Conservation (phyloP, 192 early-diverging fungal species). For the Backusella psychrophila region DNA sequence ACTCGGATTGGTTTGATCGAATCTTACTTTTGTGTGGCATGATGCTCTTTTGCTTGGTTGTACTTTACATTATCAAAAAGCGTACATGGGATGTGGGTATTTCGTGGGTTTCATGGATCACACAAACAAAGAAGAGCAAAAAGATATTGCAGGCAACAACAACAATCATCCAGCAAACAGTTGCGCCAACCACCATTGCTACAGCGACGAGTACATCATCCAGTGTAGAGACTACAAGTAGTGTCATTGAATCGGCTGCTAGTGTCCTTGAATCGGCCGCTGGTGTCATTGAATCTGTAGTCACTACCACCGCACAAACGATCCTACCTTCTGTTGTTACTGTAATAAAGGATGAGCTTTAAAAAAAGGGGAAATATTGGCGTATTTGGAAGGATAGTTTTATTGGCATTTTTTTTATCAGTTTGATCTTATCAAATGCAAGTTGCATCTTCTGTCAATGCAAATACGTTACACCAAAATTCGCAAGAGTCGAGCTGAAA, state of each 20-base stretch:
- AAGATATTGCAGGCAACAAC: neutral
- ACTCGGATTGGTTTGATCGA: conserved; percentile 68
- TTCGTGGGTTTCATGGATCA: conserved; percentile 30
- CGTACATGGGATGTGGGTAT: conserved; percentile 58
- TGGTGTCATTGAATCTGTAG: neutral
- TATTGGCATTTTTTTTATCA: neutral
- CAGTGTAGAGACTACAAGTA: too few relatives aligned
- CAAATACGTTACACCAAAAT: neutral
- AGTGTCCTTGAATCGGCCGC: neutral
- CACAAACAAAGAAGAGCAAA: neutral
- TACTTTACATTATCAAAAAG: conserved; percentile 62
- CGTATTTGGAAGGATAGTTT: too few relatives aligned
- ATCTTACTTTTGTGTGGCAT: conserved; percentile 59
- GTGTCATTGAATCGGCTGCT: neutral
- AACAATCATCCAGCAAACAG: neutral
- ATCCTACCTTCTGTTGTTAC: neutral
- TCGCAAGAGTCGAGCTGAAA: neutral
- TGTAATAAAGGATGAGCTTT: neutral
- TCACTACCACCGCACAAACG: neutral
- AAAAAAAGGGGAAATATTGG: neutral
- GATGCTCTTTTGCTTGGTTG: conserved; percentile 57
- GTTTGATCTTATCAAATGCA: neutral
- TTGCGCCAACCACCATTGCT: neutral
- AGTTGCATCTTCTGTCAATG: neutral
- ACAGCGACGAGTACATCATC: neutral